A percentile compares a stretch with the other conserved stretches of the same genome.
Conservation (phyloP, 345 rosid genomes). For the Populus pruinosa region DNA sequence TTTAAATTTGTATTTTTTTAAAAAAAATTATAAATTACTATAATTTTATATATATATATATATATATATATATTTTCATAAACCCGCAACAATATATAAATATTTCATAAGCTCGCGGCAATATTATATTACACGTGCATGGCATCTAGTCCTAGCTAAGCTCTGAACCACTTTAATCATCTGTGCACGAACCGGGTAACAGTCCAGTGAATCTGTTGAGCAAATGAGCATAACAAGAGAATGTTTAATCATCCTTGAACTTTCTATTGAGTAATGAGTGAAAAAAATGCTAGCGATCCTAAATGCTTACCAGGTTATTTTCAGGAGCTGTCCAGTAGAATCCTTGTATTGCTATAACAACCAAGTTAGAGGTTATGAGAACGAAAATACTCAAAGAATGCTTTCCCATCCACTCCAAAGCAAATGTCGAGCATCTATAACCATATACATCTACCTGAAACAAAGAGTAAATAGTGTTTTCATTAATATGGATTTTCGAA, state of each 20-base stretch:
- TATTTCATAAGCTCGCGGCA: too few relatives aligned
- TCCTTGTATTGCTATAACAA: slow-evolving; percentile 36
- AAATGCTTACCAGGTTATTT: slow-evolving; percentile 35
- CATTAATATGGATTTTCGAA: background rate
- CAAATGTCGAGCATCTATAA: slow-evolving; percentile 21
- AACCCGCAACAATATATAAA: too few relatives aligned
- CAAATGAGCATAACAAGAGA: background rate
- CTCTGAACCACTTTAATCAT: slow-evolving; percentile 2
- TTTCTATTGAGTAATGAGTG: background rate
- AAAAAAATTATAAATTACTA: too few relatives aligned
- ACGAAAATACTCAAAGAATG: slow-evolving; percentile 43
- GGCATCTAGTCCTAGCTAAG: background rate
- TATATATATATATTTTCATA: too few relatives aligned
- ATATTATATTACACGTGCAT: too few relatives aligned
- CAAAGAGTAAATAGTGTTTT: background rate
- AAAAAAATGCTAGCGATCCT: background rate
- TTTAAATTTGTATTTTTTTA: too few relatives aligned
- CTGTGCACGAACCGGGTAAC: slow-evolving; percentile 18
- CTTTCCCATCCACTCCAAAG: slow-evolving; percentile 47
- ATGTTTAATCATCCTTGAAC: background rate
- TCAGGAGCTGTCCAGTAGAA: slow-evolving; percentile 35
- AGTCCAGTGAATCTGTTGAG: slow-evolving; percentile 38
- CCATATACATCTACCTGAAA: slow-evolving; percentile 39
- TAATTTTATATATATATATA: too few relatives aligned
- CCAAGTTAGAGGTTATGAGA: slow-evolving; percentile 36